Percentiles rank a stretch among this genome's conserved stretches.
Evolutionary conservation across 345 rosid species (phyloP).

Genomic region (Camelina neglecta): DNA sequence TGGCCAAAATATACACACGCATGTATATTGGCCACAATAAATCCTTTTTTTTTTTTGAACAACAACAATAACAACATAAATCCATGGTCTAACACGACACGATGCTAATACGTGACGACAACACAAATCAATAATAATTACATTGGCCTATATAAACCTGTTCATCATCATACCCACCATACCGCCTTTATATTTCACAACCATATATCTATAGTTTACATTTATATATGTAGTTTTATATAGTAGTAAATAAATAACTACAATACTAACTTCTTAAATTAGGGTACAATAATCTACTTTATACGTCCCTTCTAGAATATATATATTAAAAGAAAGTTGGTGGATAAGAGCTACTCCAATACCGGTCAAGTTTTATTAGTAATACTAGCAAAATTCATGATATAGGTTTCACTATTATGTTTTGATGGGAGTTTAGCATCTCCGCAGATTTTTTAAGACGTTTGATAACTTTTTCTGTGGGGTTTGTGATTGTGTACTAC

Average conservation of each 20-base stretch:
- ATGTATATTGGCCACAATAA: too few relatives aligned
- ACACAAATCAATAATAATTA: background rate
- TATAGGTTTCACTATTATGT: background rate
- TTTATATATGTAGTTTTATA: background rate
- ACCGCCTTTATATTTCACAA: conserved; percentile 11
- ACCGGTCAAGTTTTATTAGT: background rate
- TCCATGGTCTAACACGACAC: conserved; percentile 3
- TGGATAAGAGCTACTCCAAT: too few relatives aligned
- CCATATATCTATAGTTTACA: background rate
- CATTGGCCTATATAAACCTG: background rate
- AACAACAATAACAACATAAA: background rate
- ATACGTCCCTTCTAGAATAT: too few relatives aligned
- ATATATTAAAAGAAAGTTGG: too few relatives aligned
- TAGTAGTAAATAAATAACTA: background rate
- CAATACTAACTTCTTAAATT: background rate
- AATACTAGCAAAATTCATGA: background rate
- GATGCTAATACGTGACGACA: conserved; percentile 5
- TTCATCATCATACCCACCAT: background rate
- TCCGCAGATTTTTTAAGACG: background rate
- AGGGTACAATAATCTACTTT: background rate
- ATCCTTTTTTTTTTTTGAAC: too few relatives aligned
- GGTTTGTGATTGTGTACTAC: background rate
- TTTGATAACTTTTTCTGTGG: background rate
- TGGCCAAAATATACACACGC: conserved; percentile 7
- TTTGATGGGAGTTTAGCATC: background rate